phyloP scores from a whole-genome alignment of 108 stramenopile genomes.

The Nannochloropsis gaditana region DNA sequence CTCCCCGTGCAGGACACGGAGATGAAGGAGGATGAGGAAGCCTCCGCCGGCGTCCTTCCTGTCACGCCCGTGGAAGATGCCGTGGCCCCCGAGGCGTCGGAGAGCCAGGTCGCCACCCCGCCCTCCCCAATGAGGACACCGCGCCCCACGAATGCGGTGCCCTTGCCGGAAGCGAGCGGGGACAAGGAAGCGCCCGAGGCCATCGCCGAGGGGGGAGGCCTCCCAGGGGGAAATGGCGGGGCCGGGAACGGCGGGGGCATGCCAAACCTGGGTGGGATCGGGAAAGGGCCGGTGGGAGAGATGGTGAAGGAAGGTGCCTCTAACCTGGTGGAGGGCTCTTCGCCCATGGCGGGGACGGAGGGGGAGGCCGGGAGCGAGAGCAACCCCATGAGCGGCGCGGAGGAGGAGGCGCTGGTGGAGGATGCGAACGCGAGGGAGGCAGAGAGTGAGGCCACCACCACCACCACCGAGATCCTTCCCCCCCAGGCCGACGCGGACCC shows the following conservation, averaged over 20 bases:
- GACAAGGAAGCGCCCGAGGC: not conserved
- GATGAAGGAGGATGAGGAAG: not conserved
- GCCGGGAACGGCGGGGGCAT: not conserved
- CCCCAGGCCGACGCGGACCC: not conserved
- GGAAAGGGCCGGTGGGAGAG: not conserved
- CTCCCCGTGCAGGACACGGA: not conserved
- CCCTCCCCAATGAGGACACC: not conserved
- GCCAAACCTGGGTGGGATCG: not conserved
- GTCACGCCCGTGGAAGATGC: not conserved
- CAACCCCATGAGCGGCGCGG: not conserved
- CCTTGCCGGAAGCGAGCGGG: not conserved
- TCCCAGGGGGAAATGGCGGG: not conserved
- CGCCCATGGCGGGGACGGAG: slow-evolving; percentile 15
- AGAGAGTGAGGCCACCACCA: not conserved
- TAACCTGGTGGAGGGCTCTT: not conserved
- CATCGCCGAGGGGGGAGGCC: not conserved
- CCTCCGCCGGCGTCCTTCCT: not conserved
- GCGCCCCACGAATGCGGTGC: not conserved
- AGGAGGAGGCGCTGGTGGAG: not conserved
- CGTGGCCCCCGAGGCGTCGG: not conserved
- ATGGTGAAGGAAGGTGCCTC: not conserved
- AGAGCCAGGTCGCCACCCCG: not conserved
- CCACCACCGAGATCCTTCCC: not conserved
- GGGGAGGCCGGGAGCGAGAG: not conserved
- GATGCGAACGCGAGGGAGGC: not conserved